Conservation (phyloP, 768 basidiomycete genomes). For the Boletellus ananas region DNA sequence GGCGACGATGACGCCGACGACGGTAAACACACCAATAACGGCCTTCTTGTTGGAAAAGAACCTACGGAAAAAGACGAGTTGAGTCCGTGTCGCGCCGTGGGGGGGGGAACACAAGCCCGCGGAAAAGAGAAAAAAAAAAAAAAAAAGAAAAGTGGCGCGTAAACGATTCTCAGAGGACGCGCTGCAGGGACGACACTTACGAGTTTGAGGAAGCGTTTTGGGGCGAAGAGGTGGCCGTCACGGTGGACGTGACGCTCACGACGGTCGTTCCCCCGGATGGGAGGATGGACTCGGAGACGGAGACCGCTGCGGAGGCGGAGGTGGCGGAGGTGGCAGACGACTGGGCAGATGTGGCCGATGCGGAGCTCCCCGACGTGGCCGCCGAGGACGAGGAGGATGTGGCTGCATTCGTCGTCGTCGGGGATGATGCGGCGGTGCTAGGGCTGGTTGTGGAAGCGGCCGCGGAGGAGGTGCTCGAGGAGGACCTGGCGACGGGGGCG, state of each 20-base stretch:
- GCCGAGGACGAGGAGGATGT: background rate
- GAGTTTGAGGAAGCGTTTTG: conserved; percentile 15
- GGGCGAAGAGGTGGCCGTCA: background rate
- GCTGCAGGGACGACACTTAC: conserved; percentile 16
- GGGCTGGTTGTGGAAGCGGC: background rate
- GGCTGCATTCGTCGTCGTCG: conserved; percentile 1
- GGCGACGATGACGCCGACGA: conserved; percentile 59
- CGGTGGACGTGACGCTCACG: conserved; percentile 7
- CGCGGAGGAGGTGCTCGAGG: background rate
- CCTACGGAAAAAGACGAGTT: conserved; percentile 29
- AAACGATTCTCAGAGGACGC: too few relatives aligned
- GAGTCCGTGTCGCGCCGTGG: conserved; percentile 2
- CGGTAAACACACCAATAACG: conserved; percentile 67
- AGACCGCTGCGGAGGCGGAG: background rate
- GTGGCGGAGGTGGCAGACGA: conserved; percentile 2
- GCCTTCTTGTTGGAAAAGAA: conserved; percentile 74
- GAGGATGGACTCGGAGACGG: conserved; percentile 1
- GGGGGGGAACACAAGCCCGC: background rate
- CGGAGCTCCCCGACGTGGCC: background rate
- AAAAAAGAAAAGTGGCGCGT: background rate
- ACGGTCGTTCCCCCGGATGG: conserved; percentile 2
- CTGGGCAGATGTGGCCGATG: background rate
- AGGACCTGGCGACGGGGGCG: background rate
- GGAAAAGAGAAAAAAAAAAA: background rate
- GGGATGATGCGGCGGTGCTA: background rate